Evolutionary conservation across 441 rosid species (phyloP), one percentile per base, ranked within the genome.

Genomic region (Omphalea diandra): DNA sequence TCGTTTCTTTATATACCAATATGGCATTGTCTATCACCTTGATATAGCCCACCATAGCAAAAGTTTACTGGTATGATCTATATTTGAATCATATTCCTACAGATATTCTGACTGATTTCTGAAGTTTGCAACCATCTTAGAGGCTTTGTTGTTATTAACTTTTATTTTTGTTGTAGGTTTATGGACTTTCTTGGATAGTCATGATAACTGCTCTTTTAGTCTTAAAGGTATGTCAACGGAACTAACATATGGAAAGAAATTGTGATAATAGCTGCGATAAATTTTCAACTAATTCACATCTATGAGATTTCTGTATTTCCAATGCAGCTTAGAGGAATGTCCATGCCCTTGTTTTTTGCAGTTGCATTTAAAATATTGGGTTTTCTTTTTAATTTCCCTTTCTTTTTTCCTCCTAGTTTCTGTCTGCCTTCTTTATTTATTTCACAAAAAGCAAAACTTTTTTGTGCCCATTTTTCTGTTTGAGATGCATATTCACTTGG

Each of bases 11-110:
- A 78, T 95, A 66, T 93, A 82, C 80, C 99, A 93, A 64, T 95
- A 93, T 67, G 99, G 95, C 38, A 93, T 95, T 62, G 97, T 95
- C 70, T 93, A 95, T 85, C 99, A 93, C 83, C 99, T 93, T 69
- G 87, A 86, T 22, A 87, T 95, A 58, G 79, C 91, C 76, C 98
- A 64, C 67, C 90, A 76, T 78, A 72, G 72, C 83, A 88, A 83
- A 78, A 82, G 67, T 46, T 14, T 90, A 44, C 79, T 86, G 94
- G 99, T 92, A 86, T 27, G 20, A 29, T 64, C 58, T 44, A 56
- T 14, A 18, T 53, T 33, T 64, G 33, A 33, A 8, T 52, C 9
- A 32, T 20, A 14, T 66, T 12, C 38, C n/a, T 27, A 73, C 14
- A 31, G 60, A 54, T 63, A 33, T 60, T 59, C 58, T 60, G 11